phyloP scores from a whole-genome alignment of 1,139 yeast genomes.

The Cylindricascospora bacillispora region DNA sequence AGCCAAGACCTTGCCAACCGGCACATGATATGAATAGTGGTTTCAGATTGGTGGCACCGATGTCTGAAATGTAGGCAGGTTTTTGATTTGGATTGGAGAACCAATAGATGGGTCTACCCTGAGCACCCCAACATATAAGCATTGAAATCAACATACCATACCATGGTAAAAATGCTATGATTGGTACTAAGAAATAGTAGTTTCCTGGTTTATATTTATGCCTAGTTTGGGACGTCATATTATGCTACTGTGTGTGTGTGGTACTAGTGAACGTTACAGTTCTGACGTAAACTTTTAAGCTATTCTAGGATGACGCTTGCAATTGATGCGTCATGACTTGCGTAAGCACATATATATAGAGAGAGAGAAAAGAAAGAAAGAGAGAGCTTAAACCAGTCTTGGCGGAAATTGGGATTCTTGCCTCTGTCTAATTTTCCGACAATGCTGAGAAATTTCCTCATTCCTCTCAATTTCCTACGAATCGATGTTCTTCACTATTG shows the following conservation, averaged over 20 bases:
- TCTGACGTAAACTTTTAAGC: no score
- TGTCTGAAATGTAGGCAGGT: constrained; percentile 69
- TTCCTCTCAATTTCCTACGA: no score
- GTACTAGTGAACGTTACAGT: no score
- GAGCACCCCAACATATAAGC: constrained; percentile 59
- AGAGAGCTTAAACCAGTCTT: no score
- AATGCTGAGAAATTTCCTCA: no score
- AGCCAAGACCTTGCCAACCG: constrained; percentile 67
- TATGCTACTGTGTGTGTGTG: constrained; percentile 99
- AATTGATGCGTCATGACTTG: no score
- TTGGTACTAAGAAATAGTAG: constrained; percentile 38
- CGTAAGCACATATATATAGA: no score
- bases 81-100: constrained; percentile 38
- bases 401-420: no score
- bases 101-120: constrained; percentile 61
- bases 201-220: constrained; percentile 20
- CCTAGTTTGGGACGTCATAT: constrained; percentile 56
- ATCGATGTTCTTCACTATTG: no score
- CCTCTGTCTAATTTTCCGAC: no score
- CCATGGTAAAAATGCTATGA: constrained; percentile 48
- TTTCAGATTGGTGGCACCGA: constrained; percentile 75
- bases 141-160: constrained; percentile 69
- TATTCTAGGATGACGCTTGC: no score
- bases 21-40: constrained; percentile 73
- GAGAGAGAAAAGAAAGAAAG: no score